Conservation (phyloP, 495 filamentous ascomycete species). For the Neurospora africana region DNA sequence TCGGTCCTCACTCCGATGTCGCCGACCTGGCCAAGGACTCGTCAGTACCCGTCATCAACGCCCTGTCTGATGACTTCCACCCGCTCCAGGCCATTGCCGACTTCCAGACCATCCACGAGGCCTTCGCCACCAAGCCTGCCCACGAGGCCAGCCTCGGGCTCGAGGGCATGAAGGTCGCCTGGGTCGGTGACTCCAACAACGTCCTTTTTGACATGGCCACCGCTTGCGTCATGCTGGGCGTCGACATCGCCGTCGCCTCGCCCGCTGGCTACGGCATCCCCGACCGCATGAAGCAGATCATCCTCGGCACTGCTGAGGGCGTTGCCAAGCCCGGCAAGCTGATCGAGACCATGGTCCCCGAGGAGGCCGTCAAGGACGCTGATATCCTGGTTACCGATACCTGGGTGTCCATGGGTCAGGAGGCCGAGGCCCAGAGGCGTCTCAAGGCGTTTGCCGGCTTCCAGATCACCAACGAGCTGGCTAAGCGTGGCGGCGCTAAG, state of each 20-base stretch:
- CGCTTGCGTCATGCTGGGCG: constrained; percentile 73
- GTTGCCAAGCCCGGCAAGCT: constrained; percentile 53
- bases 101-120: constrained; percentile 80
- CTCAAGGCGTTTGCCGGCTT: constrained; percentile 78
- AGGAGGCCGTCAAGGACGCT: constrained; percentile 80
- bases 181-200: constrained; percentile 96
- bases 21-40: constrained; percentile 68
- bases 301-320: constrained; percentile 47
- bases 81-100: constrained; percentile 90
- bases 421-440: constrained; percentile 64
- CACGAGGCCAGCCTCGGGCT: constrained; percentile 48
- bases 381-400: constrained; percentile 93
- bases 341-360: constrained; percentile 64
- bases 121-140: constrained; percentile 39
- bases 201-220: constrained; percentile 89
- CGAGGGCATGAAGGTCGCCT: constrained; percentile 79
- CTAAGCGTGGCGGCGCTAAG: constrained; percentile 76
- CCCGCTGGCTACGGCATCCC: constrained; percentile 76
- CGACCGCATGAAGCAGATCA: constrained; percentile 54
- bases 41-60: constrained; percentile 87
- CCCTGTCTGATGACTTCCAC: constrained; percentile 77
- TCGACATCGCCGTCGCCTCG: constrained; percentile 76
- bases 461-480: constrained; percentile 77
- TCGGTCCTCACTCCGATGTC: constrained; percentile 74
- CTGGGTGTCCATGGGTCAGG: constrained; percentile 96